Evolutionary conservation across 2,329 filamentous ascomycete genomes (phyloP).

Genomic region (Pyrenophora seminiperda): DNA sequence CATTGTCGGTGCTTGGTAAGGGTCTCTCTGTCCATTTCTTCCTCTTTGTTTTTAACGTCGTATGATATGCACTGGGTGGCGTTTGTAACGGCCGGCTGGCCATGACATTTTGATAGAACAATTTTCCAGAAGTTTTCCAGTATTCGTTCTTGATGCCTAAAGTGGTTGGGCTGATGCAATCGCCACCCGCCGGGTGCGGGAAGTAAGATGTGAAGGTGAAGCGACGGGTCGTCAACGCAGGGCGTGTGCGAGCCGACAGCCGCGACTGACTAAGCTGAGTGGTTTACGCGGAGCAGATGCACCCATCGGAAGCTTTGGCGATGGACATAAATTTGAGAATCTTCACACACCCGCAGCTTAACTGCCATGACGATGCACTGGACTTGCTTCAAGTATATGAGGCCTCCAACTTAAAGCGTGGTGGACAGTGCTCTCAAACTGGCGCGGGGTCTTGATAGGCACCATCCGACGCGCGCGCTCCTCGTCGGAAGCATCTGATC

Average conservation of each 20-base stretch:
- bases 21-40: not conserved
- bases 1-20: conserved; percentile 53
- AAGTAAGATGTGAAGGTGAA: not conserved
- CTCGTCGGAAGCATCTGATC: not conserved
- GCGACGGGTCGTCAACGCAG: not conserved
- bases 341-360: no score
- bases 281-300: no score
- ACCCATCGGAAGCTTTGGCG: no score
- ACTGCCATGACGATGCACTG: no score
- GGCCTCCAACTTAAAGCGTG: conserved; percentile 6
- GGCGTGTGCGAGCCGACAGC: conserved; percentile 1
- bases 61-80: conserved; percentile 29
- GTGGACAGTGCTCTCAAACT: conserved; percentile 10
- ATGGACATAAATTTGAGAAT: no score
- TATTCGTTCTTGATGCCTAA: not conserved
- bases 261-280: conserved; percentile 6
- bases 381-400: conserved; percentile 2
- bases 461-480: conserved; percentile 5
- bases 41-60: not conserved
- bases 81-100: conserved; percentile 12
- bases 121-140: conserved; percentile 6
- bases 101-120: conserved; percentile 7
- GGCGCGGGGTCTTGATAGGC: conserved; percentile 9
- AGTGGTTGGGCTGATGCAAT: no score
- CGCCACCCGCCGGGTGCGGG: not conserved